phyloP scores from a whole-genome alignment of 2,329 filamentous ascomycete species.

The Stachybotrys chlorohalonatus region DNA sequence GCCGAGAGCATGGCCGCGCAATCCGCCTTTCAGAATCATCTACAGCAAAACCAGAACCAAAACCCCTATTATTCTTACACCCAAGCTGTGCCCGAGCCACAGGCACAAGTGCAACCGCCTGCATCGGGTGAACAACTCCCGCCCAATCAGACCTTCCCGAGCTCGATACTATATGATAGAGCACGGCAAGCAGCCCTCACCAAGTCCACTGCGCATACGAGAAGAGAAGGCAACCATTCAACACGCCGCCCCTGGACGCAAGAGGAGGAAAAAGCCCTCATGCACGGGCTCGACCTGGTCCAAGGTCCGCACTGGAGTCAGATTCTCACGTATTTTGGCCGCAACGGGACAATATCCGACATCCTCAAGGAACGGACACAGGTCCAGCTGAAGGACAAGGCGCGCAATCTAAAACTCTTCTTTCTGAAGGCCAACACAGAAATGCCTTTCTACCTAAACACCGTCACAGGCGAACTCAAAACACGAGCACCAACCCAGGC shows the following conservation, averaged over 20 bases:
- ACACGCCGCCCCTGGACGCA: constrained; percentile 76
- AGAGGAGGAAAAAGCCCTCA: constrained; percentile 82
- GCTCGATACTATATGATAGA: constrained; percentile 46
- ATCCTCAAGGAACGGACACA: constrained; percentile 83
- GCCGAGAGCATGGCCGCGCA: constrained; percentile 25
- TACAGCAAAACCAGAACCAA: constrained; percentile 28
- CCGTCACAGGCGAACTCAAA: constrained; percentile 83
- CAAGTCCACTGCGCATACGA: constrained; percentile 44
- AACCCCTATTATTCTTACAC: constrained; percentile 25
- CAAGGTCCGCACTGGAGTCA: constrained; percentile 92
- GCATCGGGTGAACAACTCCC: constrained; percentile 33
- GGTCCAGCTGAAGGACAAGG: constrained; percentile 89
- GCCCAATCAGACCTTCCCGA: constrained; percentile 47
- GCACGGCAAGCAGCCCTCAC: constrained; percentile 50
- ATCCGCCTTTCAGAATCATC: constrained; percentile 24
- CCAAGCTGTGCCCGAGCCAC: constrained; percentile 25
- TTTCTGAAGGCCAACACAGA: constrained; percentile 88
- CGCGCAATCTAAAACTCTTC: constrained; percentile 80
- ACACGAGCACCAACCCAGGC: constrained; percentile 70
- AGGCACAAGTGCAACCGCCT: constrained; percentile 12
- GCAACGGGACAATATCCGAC: constrained; percentile 69
- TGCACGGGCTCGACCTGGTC: constrained; percentile 80
- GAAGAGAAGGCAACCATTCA: constrained; percentile 48
- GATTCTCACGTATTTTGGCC: constrained; percentile 76
- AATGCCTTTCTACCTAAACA: constrained; percentile 79